Base-by-base conservation (phyloP, 169 alveolate genomes). In the Plasmodium vinckei region DNA sequence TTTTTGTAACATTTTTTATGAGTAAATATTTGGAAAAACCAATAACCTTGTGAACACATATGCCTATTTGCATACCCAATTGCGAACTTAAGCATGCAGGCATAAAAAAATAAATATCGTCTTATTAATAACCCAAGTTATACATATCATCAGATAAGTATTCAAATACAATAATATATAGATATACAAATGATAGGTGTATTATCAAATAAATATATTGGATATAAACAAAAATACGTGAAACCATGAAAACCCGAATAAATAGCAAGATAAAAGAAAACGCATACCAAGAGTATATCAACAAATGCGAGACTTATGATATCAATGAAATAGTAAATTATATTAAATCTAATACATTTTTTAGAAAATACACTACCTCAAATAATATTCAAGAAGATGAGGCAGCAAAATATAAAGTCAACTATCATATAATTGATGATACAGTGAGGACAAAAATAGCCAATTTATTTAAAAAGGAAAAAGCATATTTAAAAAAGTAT, bases 221-320 rank as follows among this genome's bases (percentile, higher is more conserved):
- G 42, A 33, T 33, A 33, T 33, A 33, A 25, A 4, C 5, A 53
- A 19, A 33, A 47, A 27, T 13, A 10, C 13, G 6, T 44, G 69
- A 13, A 15, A 17, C 63, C 23, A 77, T 77, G 88, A 77, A 77
- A 59, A 9, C n/a, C 39, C 53, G 88, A 64, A 15, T 77, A 64
- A 77, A 77, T 68, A 39, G 51, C 23, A 65, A 69, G 27, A 5
- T 77, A 44, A 77, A 77, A 56, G 75, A 56, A 64, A 77, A 77
- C 57, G 23, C 88, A 12, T 77, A 77, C 68, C 64, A 77, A 6
- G 88, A 77, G 4, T 77, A 77, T 51, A 23, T 69, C 68, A 65
- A 25, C 21, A 77, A 77, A 69, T 27, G 65, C 27, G 57, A 46
- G 0, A 65, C 23, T 7, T 64, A 65, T 25, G 68, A 77, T 57